A percentile compares a stretch with the other conserved stretches of the same genome.
Conservation (phyloP, 2,329 filamentous ascomycete genomes). For the Botrytis paeoniae region DNA sequence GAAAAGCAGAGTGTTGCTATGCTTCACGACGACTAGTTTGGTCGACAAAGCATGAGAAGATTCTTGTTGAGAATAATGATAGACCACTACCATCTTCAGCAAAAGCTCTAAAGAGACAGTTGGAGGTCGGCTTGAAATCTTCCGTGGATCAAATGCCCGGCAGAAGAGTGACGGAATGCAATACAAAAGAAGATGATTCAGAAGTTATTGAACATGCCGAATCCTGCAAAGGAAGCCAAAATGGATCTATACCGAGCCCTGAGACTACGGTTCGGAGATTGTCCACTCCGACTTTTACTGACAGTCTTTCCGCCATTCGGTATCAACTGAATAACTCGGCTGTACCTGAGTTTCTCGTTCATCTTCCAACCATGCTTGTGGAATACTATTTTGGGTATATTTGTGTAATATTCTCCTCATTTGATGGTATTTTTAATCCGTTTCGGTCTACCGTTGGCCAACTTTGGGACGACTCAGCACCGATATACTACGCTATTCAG, state of each 20-base stretch:
- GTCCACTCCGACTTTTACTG: slow-evolving; percentile 17
- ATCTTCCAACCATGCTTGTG: slow-evolving; percentile 51
- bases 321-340: slow-evolving; percentile 33
- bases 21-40: slow-evolving; percentile 31
- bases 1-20: slow-evolving; percentile 32
- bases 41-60: slow-evolving; percentile 37
- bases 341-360: slow-evolving; percentile 32
- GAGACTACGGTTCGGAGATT: not conserved
- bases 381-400: slow-evolving; percentile 64
- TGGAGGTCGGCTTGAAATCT: not conserved
- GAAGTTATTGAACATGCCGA: not conserved
- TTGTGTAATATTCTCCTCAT: slow-evolving; percentile 60
- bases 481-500: slow-evolving; percentile 59
- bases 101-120: not conserved
- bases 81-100: not conserved
- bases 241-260: not conserved
- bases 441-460: slow-evolving; percentile 57
- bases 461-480: slow-evolving; percentile 55
- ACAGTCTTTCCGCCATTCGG: slow-evolving; percentile 33
- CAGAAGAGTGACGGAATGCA: not conserved
- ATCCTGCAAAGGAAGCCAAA: not conserved
- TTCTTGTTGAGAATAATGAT: slow-evolving; percentile 19
- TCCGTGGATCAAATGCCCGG: too few relatives aligned
- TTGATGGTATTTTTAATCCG: slow-evolving; percentile 59
- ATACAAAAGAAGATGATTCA: not conserved